These are phyloP conservation scores for Viola pubescens DNA, from an alignment of 441 rosid genomes.

Conservation along the genomic window DNA sequence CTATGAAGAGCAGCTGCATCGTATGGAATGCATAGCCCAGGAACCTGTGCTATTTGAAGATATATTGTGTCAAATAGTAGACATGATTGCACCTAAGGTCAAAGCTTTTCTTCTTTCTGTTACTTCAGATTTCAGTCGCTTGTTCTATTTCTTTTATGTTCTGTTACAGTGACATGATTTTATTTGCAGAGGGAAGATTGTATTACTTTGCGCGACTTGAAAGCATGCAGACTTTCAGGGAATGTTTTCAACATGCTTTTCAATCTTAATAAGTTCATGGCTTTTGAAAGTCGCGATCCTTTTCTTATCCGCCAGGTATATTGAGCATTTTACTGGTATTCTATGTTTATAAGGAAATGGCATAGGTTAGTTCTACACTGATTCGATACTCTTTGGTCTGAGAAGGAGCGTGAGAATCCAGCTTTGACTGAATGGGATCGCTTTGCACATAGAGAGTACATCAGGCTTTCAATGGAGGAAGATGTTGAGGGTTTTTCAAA, in stretches of 20 bases:
- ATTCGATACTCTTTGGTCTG: constrained; percentile 12
- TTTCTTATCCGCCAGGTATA: constrained; percentile 91
- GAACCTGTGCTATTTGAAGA: constrained; percentile 94
- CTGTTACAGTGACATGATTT: background rate
- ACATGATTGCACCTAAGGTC: constrained; percentile 87
- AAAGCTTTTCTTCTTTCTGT: constrained; percentile 5
- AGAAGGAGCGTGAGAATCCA: constrained; percentile 92
- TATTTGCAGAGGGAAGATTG: constrained; percentile 53
- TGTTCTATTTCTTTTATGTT: constrained; percentile 6
- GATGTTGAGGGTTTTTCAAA: constrained; percentile 91
- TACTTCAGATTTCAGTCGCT: background rate
- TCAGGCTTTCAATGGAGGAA: constrained; percentile 98
- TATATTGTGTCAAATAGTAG: constrained; percentile 85
- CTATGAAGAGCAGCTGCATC: constrained; percentile 92
- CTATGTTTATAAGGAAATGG: background rate
- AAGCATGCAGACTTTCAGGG: constrained; percentile 75
- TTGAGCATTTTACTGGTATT: background rate
- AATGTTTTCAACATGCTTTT: constrained; percentile 90
- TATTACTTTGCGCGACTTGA: constrained; percentile 60
- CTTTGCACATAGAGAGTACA: constrained; percentile 92
- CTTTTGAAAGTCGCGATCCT: constrained; percentile 90
- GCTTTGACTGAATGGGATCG: constrained; percentile 95
- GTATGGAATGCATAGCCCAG: constrained; percentile 98
- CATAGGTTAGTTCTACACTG: background rate
- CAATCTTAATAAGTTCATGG: constrained; percentile 91